Conservation (phyloP, 371 early-diverging fungal species). For the Apophysomyces elegans region DNA sequence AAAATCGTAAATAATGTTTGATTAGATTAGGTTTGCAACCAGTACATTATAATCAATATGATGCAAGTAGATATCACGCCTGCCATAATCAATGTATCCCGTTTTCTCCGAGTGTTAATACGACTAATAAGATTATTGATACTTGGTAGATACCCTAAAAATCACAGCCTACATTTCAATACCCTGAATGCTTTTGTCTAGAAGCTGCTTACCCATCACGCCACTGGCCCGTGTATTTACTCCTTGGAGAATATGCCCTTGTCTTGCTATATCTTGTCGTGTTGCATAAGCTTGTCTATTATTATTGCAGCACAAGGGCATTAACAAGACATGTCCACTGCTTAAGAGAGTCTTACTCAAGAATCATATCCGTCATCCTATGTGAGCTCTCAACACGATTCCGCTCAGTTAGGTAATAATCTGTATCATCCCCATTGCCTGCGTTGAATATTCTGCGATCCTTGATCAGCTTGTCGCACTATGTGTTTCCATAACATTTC, state of each 20-base stretch:
- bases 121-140: slow-evolving; percentile 65
- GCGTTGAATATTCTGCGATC: slow-evolving; percentile 47
- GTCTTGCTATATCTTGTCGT: slow-evolving; percentile 58
- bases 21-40: slow-evolving; percentile 41
- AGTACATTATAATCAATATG: slow-evolving; percentile 58
- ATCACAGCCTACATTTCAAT: neutral
- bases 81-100: slow-evolving; percentile 70
- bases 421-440: slow-evolving; percentile 41
- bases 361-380: slow-evolving; percentile 67
- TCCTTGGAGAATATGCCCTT: slow-evolving; percentile 54
- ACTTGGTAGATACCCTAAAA: slow-evolving; percentile 59
- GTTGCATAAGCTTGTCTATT: slow-evolving; percentile 70
- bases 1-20: neutral
- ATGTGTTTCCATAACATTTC: no score
- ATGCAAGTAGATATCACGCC: slow-evolving; percentile 64
- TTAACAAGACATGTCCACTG: neutral
- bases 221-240: slow-evolving; percentile 55
- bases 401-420: slow-evolving; percentile 66
- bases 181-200: neutral
- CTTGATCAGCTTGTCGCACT: neutral
- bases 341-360: slow-evolving; percentile 51
- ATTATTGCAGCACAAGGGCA: neutral
- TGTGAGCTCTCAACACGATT: slow-evolving; percentile 63
- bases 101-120: slow-evolving; percentile 64
- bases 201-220: slow-evolving; percentile 47